Conservation (phyloP, 83 land plant genomes). For the Larix sibirica region DNA sequence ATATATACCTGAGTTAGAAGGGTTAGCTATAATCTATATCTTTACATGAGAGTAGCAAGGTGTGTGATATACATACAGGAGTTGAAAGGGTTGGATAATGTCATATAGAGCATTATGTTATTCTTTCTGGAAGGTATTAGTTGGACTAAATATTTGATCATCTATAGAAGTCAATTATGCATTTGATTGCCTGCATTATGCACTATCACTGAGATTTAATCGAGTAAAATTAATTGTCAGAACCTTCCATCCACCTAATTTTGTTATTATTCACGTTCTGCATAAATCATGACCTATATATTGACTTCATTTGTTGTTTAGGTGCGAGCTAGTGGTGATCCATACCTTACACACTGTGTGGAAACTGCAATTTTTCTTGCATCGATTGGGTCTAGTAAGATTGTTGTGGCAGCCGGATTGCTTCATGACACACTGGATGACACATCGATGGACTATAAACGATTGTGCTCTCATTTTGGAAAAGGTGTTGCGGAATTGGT, state of each 20-base stretch:
- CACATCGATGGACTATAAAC: constrained; percentile 54
- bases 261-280: background rate
- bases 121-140: background rate
- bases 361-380: constrained; percentile 90
- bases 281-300: background rate
- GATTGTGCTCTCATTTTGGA: constrained; percentile 66
- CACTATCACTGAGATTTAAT: background rate
- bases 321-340: constrained; percentile 93
- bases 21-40: background rate
- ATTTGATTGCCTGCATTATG: background rate
- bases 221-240: constrained; percentile 5
- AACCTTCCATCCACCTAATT: too few relatives aligned
- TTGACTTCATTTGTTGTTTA: constrained; percentile 26
- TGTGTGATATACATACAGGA: too few relatives aligned
- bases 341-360: constrained; percentile 88
- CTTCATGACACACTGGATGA: constrained; percentile 97
- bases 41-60: too few relatives aligned
- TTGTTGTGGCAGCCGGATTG: constrained; percentile 96
- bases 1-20: background rate
- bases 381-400: constrained; percentile 73
- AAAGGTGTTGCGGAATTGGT: constrained; percentile 86
- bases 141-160: background rate
- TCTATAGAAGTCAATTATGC: background rate
- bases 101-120: background rate
- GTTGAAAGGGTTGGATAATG: too few relatives aligned